Conservation (phyloP, 2,329 filamentous ascomycete species). For the Setomelanomma holmii region DNA sequence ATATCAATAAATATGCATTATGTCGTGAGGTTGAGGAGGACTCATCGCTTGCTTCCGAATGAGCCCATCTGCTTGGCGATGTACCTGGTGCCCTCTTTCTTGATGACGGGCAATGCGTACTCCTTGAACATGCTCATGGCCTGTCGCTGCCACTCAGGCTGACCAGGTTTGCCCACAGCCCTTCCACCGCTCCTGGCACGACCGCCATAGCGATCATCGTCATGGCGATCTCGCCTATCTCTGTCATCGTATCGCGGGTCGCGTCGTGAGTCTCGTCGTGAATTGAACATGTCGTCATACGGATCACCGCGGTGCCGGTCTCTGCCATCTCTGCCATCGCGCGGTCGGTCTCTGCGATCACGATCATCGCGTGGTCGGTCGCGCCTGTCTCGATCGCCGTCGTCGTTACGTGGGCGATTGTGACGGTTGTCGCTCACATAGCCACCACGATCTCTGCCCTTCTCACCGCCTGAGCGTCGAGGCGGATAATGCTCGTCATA, state of each 20-base stretch:
- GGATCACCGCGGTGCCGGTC: constrained; percentile 21
- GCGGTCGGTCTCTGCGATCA: constrained; percentile 10
- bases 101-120: constrained; percentile 44
- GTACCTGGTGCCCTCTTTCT: constrained; percentile 41
- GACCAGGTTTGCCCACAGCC: constrained; percentile 17
- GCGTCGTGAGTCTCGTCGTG: constrained; percentile 14
- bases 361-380: constrained; percentile 21
- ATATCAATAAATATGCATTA: neutral
- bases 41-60: constrained; percentile 24
- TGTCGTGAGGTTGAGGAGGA: neutral
- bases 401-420: constrained; percentile 25
- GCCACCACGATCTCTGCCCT: constrained; percentile 28
- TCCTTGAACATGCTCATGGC: constrained; percentile 41
- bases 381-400: constrained; percentile 17
- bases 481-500: constrained; percentile 36
- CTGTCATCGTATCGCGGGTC: constrained; percentile 24
- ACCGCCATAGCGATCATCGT: constrained; percentile 20
- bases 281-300: constrained; percentile 29
- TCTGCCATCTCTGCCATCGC: constrained; percentile 20
- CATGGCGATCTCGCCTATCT: constrained; percentile 8
- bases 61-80: constrained; percentile 38
- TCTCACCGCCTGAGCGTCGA: constrained; percentile 17
- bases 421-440: constrained; percentile 36
- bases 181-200: constrained; percentile 18
- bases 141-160: constrained; percentile 40